Conservation (phyloP, 768 basidiomycete species). For the Megacollybia marginata region DNA sequence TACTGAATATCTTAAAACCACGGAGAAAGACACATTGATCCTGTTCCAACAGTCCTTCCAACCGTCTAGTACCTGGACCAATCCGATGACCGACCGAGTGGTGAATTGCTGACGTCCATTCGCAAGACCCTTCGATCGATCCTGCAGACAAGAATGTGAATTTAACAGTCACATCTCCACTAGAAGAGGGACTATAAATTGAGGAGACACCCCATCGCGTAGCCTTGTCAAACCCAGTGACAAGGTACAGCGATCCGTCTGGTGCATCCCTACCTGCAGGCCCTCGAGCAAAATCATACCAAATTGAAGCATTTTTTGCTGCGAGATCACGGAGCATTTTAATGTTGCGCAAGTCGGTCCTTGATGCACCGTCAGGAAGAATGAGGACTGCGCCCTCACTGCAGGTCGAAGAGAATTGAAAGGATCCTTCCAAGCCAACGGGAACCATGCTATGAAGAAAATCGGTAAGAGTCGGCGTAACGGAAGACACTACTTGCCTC, state of each 20-base stretch:
- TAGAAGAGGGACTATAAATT: neutral
- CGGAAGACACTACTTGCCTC: no score
- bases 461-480: no score
- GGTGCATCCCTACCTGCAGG: neutral
- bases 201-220: neutral
- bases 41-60: neutral
- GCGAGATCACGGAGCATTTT: neutral
- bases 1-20: neutral
- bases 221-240: conserved; percentile 1
- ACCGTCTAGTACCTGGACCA: neutral
- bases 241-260: conserved; percentile 1
- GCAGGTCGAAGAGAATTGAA: neutral
- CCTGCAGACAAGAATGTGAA: neutral
- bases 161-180: neutral
- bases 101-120: neutral
- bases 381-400: neutral
- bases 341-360: neutral
- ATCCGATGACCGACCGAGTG: neutral
- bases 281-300: neutral
- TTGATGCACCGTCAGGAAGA: neutral
- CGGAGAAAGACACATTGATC: neutral
- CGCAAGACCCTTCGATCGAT: neutral
- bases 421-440: neutral
- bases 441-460: no score
- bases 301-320: neutral